Evolutionary conservation across 148 eudicot species (phyloP), one percentile per base, ranked within the genome.

Genomic region (Vaccinium myrtillus): DNA sequence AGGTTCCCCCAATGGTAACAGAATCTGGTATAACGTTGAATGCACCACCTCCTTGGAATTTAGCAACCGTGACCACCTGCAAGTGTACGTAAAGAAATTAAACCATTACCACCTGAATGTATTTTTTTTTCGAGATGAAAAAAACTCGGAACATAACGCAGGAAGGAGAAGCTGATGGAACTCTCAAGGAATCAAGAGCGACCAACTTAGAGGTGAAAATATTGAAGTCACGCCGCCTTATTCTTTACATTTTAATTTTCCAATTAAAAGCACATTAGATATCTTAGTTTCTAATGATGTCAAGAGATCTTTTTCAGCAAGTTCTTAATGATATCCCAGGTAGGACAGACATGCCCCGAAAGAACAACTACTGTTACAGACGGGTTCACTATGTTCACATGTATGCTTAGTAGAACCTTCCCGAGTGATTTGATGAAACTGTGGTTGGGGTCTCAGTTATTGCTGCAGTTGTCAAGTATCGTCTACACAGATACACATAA

Each of bases 21-120:
- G 93, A 93, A 91, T 97, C 99, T 6, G 99, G 99, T 80, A 97
- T 97, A 23, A 97, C 98, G 81, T 97, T 97, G 89, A 97, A 97
- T 79, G 99, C 99, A 73, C 91, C 94, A 11, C 99, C 99, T 69
- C 99, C 99, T 90, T 93, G 95, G 87, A 97, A 95, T 79, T 90
- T 94, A 81, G 92, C 98, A n/a, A 97, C 96, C 18, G 99, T 97
- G 43, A 97, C 95, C 70, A 97, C 98, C 99, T 97, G 89, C 86
- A 88, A 50, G 80, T 49, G 32, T 21, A 81, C 14, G 54, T 55
- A 54, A 67, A 49, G 51, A 53, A 55, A 67, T 21, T 49, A 61
- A 69, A 13, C 19, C 27, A 36, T 36, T 36, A 36, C 39, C 39
- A 36, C 39, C 2, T 36, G 39, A 36, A 36, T 36, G 39, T 36